These are phyloP conservation scores for Anthracocystis walkeri DNA, from an alignment of 1,284 basidiomycete genomes.

Conservation along the genomic window DNA sequence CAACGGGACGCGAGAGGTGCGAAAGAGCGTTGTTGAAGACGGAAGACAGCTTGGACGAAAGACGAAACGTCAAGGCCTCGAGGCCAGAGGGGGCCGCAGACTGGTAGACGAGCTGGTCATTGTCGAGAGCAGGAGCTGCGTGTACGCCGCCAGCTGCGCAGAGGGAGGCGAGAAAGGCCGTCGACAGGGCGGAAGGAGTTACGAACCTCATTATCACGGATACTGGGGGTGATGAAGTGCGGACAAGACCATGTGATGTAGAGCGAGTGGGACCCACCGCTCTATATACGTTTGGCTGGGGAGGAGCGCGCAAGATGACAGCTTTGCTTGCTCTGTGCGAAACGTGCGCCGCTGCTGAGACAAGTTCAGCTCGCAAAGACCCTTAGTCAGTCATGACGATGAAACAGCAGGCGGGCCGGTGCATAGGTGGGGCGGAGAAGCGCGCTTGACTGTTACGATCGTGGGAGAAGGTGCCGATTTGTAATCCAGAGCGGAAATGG, in stretches of 20 bases:
- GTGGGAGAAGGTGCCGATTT: conserved; percentile 28
- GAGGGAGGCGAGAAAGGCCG: conserved; percentile 15
- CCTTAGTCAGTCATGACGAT: not conserved
- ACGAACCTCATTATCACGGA: conserved; percentile 24
- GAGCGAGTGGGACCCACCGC: not conserved
- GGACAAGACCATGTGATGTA: not conserved
- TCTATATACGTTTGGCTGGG: conserved; percentile 1
- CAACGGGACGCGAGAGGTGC: conserved; percentile 7
- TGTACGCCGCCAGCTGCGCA: conserved; percentile 8
- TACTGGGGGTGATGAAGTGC: not conserved
- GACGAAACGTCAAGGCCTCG: conserved; percentile 26
- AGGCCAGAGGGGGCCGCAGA: conserved; percentile 21
- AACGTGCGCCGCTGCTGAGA: conserved; percentile 4
- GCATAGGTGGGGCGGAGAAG: conserved; percentile 2
- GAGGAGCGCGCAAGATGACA: conserved; percentile 9
- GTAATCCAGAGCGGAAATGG: conserved; percentile 24
- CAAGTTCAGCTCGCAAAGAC: not conserved
- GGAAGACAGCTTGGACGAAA: conserved; percentile 36
- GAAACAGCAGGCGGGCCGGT: not conserved
- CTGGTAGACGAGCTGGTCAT: conserved; percentile 22
- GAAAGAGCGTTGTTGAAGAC: conserved; percentile 16
- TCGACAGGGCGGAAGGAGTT: conserved; percentile 12
- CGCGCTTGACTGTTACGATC: conserved; percentile 21
- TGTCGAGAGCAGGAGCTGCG: conserved; percentile 33
- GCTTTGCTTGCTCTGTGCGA: not conserved